Evolutionary conservation across 116 monocot genomes (phyloP), one percentile per base, ranked within the genome.

Genomic region (Iris pallida): DNA sequence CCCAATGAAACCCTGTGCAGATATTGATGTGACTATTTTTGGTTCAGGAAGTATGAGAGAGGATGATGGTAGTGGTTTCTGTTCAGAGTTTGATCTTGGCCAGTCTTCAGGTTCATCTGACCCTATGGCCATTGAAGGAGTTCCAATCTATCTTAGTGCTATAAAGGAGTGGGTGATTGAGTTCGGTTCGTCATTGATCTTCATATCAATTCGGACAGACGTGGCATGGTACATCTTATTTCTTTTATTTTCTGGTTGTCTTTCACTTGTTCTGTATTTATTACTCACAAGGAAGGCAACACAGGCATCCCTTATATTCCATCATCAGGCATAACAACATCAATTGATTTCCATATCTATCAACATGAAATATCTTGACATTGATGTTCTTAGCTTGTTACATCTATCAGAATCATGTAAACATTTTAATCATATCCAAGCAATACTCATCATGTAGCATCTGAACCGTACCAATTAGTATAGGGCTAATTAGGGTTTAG

Each of bases 91-190:
- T 64, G 86, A 87, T 42, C 68, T 55, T 18, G 61, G 65, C 7
- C 79, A 80, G 42, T 86, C 82, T 68, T 85, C 82, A 47, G 71
- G 68, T 48, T 44, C 72, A 56, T 73, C 83, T 47, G 71, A 73
- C 42, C 61, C 69, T 13, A 59, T 63, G 4, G 80, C 86, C 74
- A 20, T 7, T 77, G 88, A 83, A 59, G 97, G 98, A 4, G 76
- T 98, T 49, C 85, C 90, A 60, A 48, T 93, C 74, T 98, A 93
- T 78, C 52, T 98, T 59, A 98, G 98, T 72, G 71, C 90, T 45
- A 84, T 98, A 13, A 98, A 98, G 73, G 98, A 98, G 69, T 98
- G 98, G 98, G 76, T 93, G 88, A 90, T 98, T 66, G 98, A 98
- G 61, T 98, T 98, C 80, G 98, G 98, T 3, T 81, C 90, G 16